These are phyloP conservation scores for Polygonum maritimum DNA, from an alignment of 148 eudicot genomes.

Conservation along the genomic window DNA sequence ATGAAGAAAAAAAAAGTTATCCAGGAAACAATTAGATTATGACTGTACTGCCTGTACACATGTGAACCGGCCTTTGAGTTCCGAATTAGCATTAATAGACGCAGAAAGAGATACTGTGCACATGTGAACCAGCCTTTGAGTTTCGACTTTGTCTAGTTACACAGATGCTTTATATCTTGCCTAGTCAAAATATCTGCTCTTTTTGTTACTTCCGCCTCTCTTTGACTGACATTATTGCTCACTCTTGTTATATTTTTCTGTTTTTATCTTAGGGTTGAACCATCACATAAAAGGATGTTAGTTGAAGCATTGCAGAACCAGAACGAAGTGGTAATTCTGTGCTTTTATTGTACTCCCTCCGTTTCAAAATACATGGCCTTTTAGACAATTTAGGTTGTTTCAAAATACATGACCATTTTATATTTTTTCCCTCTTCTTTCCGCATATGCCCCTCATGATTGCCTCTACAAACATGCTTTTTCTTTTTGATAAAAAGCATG, in stretches of 20 bases:
- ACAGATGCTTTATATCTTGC: neutral
- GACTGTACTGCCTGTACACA: neutral
- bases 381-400: too few relatives aligned
- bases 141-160: neutral
- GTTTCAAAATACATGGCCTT: too few relatives aligned
- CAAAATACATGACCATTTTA: too few relatives aligned
- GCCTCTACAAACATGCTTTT: too few relatives aligned
- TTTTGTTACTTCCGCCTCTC: neutral
- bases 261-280: conserved; percentile 69
- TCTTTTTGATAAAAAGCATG: too few relatives aligned
- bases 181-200: neutral
- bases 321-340: conserved; percentile 81
- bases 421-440: too few relatives aligned
- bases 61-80: neutral
- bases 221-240: neutral
- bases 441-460: too few relatives aligned
- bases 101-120: neutral
- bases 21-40: neutral
- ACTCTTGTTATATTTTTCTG: neutral
- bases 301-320: conserved; percentile 95
- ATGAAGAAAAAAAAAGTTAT: neutral
- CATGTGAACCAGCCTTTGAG: neutral
- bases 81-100: neutral
- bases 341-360: neutral
- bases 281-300: conserved; percentile 97